Conservation (phyloP, 2,329 filamentous ascomycete species). For the Sporothrix brunneoviolacea region DNA sequence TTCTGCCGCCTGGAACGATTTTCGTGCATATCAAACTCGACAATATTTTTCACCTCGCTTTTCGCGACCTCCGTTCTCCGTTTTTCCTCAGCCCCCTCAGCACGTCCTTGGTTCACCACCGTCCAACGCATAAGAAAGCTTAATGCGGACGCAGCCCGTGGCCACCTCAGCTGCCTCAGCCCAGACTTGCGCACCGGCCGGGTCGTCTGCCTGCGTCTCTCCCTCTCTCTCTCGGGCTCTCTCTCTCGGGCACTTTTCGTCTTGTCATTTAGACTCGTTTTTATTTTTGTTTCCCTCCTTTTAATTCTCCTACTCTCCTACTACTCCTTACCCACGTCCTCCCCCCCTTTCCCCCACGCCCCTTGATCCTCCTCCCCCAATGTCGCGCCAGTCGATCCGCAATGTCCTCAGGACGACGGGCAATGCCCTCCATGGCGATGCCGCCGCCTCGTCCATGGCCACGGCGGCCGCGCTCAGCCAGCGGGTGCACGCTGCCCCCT, state of each 20-base stretch:
- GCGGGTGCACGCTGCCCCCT: background rate
- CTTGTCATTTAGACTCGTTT: background rate
- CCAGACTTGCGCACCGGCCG: slow-evolving; percentile 1
- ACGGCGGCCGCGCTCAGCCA: background rate
- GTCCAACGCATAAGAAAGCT: slow-evolving; percentile 9
- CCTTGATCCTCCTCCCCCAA: background rate
- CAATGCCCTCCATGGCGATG: slow-evolving; percentile 4
- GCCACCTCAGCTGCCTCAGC: background rate
- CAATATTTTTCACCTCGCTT: slow-evolving; percentile 6
- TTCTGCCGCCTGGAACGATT: slow-evolving; percentile 11
- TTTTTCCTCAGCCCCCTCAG: background rate
- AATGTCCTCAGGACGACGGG: slow-evolving; percentile 13
- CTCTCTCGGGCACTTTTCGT: background rate
- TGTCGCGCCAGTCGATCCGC: slow-evolving; percentile 19
- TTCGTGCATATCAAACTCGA: slow-evolving; percentile 13
- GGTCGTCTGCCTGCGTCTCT: background rate
- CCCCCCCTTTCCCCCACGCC: background rate
- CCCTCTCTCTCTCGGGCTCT: background rate
- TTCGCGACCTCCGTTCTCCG: background rate
- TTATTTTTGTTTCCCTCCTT: background rate
- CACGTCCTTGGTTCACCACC: background rate
- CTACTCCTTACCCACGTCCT: background rate
- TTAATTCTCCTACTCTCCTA: background rate
- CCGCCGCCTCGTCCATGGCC: background rate
- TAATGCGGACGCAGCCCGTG: slow-evolving; percentile 9